phyloP scores from a whole-genome alignment of 345 rosid genomes.

The Cardamine resedifolia region DNA sequence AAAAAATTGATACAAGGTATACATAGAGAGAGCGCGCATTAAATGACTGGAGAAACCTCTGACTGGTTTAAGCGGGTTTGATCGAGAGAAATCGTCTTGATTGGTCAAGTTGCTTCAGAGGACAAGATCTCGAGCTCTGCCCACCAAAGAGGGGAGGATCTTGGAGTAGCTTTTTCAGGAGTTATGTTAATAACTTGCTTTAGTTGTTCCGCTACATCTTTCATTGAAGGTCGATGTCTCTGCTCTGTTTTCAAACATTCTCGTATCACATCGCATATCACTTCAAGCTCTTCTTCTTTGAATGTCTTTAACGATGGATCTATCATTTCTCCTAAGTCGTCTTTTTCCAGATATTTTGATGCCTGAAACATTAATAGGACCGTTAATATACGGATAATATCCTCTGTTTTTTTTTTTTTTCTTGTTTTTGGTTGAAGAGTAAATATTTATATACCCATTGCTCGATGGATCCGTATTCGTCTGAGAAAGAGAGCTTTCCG shows the following conservation, averaged over 20 bases:
- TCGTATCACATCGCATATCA: slow-evolving; percentile 57
- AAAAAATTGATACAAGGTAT: slow-evolving; percentile 8
- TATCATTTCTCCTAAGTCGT: slow-evolving; percentile 46
- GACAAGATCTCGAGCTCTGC: slow-evolving; percentile 97
- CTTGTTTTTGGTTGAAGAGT: too few relatives aligned
- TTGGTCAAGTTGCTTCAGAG: slow-evolving; percentile 67
- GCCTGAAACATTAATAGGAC: slow-evolving; percentile 50
- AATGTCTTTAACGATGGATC: slow-evolving; percentile 76
- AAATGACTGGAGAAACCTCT: neutral
- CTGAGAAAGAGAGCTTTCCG: slow-evolving; percentile 69
- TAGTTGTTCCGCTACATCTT: slow-evolving; percentile 49
- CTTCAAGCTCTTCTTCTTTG: slow-evolving; percentile 70
- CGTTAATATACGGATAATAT: neutral
- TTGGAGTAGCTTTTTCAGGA: slow-evolving; percentile 89
- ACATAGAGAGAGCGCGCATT: neutral
- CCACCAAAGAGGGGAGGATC: slow-evolving; percentile 98
- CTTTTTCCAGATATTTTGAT: slow-evolving; percentile 49
- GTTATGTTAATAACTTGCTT: slow-evolving; percentile 55
- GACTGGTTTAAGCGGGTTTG: neutral
- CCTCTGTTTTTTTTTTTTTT: too few relatives aligned
- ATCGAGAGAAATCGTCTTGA: neutral
- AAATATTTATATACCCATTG: slow-evolving; percentile 87
- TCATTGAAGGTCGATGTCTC: slow-evolving; percentile 68
- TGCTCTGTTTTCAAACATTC: slow-evolving; percentile 62
- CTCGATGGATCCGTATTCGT: slow-evolving; percentile 67